phyloP scores from a whole-genome alignment of 148 eudicot species.

The Rhododendron henanense region DNA sequence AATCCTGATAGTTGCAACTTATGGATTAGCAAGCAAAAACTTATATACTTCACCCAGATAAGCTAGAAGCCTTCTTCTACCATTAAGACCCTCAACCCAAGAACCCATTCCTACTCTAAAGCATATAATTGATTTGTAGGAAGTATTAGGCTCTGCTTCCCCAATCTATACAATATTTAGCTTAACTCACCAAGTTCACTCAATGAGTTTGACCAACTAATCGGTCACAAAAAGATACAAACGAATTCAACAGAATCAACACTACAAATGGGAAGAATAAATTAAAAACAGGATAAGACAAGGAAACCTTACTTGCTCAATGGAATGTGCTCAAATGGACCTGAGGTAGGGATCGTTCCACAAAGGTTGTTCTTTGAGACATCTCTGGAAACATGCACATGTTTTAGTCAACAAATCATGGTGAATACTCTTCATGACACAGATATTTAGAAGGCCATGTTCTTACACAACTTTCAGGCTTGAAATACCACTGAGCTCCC shows the following conservation, averaged over 20 bases:
- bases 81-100: background rate
- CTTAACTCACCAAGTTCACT: background rate
- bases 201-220: background rate
- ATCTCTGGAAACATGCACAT: constrained; percentile 36
- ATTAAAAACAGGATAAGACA: background rate
- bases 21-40: background rate
- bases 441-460: background rate
- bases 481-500: constrained; percentile 48
- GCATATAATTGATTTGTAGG: background rate
- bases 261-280: background rate
- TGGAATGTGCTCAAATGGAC: constrained; percentile 86
- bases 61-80: background rate
- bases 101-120: background rate
- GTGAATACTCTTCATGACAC: background rate
- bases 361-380: constrained; percentile 79
- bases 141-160: background rate
- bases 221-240: background rate
- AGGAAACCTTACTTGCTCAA: constrained; percentile 67
- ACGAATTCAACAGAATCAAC: background rate
- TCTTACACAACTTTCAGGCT: constrained; percentile 90
- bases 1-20: background rate
- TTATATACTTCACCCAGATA: background rate
- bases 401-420: background rate
- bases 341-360: constrained; percentile 84
- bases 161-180: background rate